Conservation (phyloP, 73 alveolate genomes). For the Blepharisma stoltei region DNA sequence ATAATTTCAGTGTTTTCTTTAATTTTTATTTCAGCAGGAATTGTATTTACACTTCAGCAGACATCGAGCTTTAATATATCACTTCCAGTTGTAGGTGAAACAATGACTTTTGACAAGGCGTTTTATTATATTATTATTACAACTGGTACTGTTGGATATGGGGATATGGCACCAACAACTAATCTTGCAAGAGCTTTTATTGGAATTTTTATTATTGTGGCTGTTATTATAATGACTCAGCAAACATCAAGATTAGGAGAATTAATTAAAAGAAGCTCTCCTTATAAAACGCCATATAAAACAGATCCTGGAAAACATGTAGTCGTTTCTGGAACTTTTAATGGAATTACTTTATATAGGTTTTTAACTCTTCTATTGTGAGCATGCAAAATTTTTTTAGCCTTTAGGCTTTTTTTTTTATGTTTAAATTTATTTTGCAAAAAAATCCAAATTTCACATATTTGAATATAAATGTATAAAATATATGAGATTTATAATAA, state of each 20-base stretch:
- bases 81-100: conserved; percentile 31
- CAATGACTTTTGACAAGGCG: conserved; percentile 55
- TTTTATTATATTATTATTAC: conserved; percentile 51
- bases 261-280: conserved; percentile 40
- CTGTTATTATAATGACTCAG: conserved; percentile 47
- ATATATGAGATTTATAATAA: no score
- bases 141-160: conserved; percentile 62
- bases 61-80: conserved; percentile 36
- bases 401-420: no score
- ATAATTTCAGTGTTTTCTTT: conserved; percentile 41
- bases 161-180: conserved; percentile 51
- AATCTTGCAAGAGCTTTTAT: conserved; percentile 45
- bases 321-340: conserved; percentile 44
- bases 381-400: no score
- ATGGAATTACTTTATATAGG: conserved; percentile 46
- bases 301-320: conserved; percentile 46
- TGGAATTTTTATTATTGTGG: conserved; percentile 53
- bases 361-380: no score
- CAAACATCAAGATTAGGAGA: conserved; percentile 52
- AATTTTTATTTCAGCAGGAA: conserved; percentile 45
- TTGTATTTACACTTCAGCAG: conserved; percentile 39
- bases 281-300: conserved; percentile 28
- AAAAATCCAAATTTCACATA: no score
- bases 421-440: no score
- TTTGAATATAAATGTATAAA: no score